phyloP scores from a whole-genome alignment of 345 rosid species.

The Citrus sp. region DNA sequence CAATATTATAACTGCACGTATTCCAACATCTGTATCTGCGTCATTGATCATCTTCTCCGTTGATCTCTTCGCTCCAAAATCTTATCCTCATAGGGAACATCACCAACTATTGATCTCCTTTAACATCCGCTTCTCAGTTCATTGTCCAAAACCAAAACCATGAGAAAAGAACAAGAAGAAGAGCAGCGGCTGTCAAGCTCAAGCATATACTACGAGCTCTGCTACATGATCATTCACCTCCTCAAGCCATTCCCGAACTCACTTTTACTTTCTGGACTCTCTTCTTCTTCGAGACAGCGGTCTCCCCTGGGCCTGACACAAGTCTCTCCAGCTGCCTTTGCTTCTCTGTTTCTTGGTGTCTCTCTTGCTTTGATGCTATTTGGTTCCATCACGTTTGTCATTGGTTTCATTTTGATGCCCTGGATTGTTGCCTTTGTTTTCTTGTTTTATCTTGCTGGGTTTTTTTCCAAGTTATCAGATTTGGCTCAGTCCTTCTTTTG shows the following conservation, averaged over 20 bases:
- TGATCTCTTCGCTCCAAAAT: neutral
- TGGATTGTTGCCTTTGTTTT: conserved; percentile 9
- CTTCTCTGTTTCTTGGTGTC: conserved; percentile 12
- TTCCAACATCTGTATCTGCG: neutral
- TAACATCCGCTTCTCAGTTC: neutral
- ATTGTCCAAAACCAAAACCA: neutral
- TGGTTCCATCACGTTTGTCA: conserved; percentile 19
- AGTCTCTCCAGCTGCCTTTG: conserved; percentile 16
- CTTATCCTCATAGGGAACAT: neutral
- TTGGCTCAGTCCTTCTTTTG: neutral
- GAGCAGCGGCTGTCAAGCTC: neutral
- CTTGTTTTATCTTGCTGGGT: conserved; percentile 6
- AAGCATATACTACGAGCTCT: conserved; percentile 10
- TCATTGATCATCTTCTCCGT: neutral
- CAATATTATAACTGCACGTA: neutral
- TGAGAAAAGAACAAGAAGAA: neutral
- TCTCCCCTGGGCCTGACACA: neutral
- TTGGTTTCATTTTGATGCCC: conserved; percentile 25
- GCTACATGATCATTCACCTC: conserved; percentile 1
- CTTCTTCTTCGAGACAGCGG: conserved; percentile 1
- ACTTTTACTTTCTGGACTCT: neutral
- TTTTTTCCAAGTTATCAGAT: conserved; percentile 7
- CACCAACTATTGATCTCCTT: neutral
- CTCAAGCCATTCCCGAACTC: conserved; percentile 7
- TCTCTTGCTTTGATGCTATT: conserved; percentile 20